Conservation (phyloP, 2,329 filamentous ascomycete genomes). For the Diaporthe sp. region DNA sequence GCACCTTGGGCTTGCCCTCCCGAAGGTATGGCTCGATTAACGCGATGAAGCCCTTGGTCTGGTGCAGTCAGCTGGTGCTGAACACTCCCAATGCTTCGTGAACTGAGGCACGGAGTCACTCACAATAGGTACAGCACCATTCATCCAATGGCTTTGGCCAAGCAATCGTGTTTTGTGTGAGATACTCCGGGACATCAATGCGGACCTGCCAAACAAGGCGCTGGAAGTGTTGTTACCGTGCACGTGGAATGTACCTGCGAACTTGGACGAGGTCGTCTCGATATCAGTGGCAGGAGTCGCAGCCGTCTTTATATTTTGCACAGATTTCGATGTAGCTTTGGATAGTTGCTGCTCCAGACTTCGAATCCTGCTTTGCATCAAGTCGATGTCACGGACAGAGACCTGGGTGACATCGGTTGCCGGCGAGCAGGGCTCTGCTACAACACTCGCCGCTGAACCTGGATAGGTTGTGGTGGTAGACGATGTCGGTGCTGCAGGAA, state of each 20-base stretch:
- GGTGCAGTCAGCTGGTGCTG: not conserved
- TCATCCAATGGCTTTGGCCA: constrained; percentile 38
- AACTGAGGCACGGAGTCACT: not conserved
- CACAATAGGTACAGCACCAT: constrained; percentile 20
- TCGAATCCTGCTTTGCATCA: constrained; percentile 54
- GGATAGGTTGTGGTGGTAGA: not conserved
- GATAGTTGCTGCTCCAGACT: constrained; percentile 58
- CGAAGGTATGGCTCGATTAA: constrained; percentile 16
- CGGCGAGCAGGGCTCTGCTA: not conserved
- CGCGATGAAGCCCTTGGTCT: constrained; percentile 14
- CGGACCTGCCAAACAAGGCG: not conserved
- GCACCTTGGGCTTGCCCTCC: constrained; percentile 27
- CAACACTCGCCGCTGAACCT: not conserved
- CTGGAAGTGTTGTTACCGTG: constrained; percentile 48
- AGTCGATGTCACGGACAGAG: constrained; percentile 48
- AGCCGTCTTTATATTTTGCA: constrained; percentile 23
- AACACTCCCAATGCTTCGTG: too few relatives aligned
- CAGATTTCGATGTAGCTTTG: constrained; percentile 34
- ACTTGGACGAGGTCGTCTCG: constrained; percentile 46
- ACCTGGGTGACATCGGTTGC: constrained; percentile 40
- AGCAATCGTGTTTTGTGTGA: constrained; percentile 38
- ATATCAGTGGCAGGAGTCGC: constrained; percentile 47
- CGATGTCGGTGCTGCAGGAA: not conserved
- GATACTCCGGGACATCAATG: constrained; percentile 19
- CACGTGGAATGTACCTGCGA: constrained; percentile 61